Percentiles rank a stretch among this genome's conserved stretches.
Evolutionary conservation across 2,329 filamentous ascomycete species (phyloP).

Genomic region (Penicillium sp.): DNA sequence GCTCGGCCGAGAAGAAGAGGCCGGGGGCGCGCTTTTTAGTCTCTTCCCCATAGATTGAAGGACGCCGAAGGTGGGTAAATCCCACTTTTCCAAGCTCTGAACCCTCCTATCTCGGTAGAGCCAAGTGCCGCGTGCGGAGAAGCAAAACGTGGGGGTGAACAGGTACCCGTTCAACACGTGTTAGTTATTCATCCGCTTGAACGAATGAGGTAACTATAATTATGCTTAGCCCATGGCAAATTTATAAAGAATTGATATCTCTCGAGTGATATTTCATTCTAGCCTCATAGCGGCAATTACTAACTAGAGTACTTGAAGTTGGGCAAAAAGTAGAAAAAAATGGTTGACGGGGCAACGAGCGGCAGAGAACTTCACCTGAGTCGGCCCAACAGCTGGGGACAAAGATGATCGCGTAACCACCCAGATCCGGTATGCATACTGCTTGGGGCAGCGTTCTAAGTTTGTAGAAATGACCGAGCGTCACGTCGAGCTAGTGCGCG

Average conservation of each 20-base stretch:
- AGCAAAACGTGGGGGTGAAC: constrained; percentile 1
- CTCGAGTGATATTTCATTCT: not conserved
- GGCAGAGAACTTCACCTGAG: not conserved
- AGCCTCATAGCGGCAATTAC: not conserved
- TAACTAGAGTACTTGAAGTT: not conserved
- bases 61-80: not conserved
- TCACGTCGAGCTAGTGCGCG: constrained; percentile 31
- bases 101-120: not conserved
- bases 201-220: too few species aligned
- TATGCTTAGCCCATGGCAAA: too few species aligned
- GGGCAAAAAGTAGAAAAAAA: not conserved
- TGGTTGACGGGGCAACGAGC: constrained; percentile 5
- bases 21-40: too few species aligned
- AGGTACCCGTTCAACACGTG: too few species aligned
- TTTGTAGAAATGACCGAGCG: constrained; percentile 26
- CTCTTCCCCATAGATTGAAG: too few species aligned
- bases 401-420: not conserved
- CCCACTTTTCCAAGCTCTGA: not conserved
- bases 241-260: too few species aligned
- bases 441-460: not conserved
- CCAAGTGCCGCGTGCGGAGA: not conserved
- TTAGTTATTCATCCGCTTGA: too few species aligned
- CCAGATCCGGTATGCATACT: not conserved
- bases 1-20: constrained; percentile 18
- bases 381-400: not conserved